Conservation (phyloP, 345 rosid species). For the Erysimum cheiranthoides region DNA sequence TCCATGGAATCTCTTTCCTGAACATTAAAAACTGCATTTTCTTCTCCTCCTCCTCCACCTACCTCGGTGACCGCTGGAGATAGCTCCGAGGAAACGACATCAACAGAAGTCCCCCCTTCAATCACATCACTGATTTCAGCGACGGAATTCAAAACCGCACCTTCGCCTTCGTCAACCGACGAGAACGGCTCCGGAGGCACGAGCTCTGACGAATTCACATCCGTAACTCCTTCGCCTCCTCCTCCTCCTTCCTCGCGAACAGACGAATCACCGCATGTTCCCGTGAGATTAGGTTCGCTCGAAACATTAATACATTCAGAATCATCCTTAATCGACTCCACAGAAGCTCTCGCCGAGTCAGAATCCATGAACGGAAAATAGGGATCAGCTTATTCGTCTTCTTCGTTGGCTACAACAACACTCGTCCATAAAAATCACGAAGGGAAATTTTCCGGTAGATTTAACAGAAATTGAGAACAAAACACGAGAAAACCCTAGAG, state of each 20-base stretch:
- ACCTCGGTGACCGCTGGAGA: conserved; percentile 20
- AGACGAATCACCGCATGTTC: conserved; percentile 21
- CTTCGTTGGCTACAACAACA: conserved; percentile 31
- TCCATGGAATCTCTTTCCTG: conserved; percentile 34
- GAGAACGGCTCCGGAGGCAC: background rate
- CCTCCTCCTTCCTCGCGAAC: background rate
- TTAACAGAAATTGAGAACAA: background rate
- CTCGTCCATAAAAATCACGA: conserved; percentile 36
- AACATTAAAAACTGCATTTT: conserved; percentile 19
- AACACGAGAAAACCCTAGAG: conserved; percentile 34
- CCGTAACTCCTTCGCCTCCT: conserved; percentile 28
- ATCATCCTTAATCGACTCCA: conserved; percentile 32
- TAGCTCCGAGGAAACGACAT: conserved; percentile 14
- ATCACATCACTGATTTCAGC: conserved; percentile 35
- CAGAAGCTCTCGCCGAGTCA: conserved; percentile 29
- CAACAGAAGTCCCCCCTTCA: conserved; percentile 5
- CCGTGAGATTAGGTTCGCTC: conserved; percentile 19
- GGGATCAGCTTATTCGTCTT: conserved; percentile 37
- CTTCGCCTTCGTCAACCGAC: background rate
- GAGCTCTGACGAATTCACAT: conserved; percentile 1
- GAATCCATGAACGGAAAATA: conserved; percentile 33
- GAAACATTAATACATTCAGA: conserved; percentile 23
- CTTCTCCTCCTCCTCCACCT: conserved; percentile 42
- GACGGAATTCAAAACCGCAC: conserved; percentile 17
- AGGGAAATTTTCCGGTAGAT: background rate